Conservation (phyloP, 2,329 filamentous ascomycete genomes). For the Talaromyces verruculosus region DNA sequence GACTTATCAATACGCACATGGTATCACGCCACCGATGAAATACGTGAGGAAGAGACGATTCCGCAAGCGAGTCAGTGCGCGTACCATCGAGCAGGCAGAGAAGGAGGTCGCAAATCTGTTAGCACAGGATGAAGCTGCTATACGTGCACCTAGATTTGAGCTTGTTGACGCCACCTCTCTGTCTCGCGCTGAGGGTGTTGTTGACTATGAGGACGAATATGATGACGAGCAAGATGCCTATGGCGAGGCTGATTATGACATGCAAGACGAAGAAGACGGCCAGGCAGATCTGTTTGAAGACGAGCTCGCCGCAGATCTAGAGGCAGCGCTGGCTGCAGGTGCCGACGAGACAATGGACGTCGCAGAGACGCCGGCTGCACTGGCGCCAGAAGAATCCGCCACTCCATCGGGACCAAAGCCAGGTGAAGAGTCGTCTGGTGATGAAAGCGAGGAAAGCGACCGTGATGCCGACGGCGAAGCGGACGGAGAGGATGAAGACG, state of each 20-base stretch:
- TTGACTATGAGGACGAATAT: slow-evolving; percentile 49
- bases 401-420: slow-evolving; percentile 37
- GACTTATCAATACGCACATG: slow-evolving; percentile 76
- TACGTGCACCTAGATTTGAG: slow-evolving; percentile 61
- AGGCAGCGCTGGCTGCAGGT: slow-evolving; percentile 43
- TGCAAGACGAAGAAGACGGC: slow-evolving; percentile 32
- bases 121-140: slow-evolving; percentile 63
- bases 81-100: slow-evolving; percentile 83
- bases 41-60: slow-evolving; percentile 80
- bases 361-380: slow-evolving; percentile 25
- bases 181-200: slow-evolving; percentile 44
- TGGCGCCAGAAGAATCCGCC: slow-evolving; percentile 30
- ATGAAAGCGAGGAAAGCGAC: slow-evolving; percentile 43
- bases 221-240: slow-evolving; percentile 53
- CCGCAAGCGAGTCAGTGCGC: slow-evolving; percentile 75
- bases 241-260: slow-evolving; percentile 49
- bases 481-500: slow-evolving; percentile 35
- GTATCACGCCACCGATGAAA: slow-evolving; percentile 83
- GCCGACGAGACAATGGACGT: slow-evolving; percentile 35
- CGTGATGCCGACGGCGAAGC: slow-evolving; percentile 26
- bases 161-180: slow-evolving; percentile 58
- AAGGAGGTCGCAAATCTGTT: slow-evolving; percentile 73
- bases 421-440: slow-evolving; percentile 40
- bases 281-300: slow-evolving; percentile 42
- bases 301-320: slow-evolving; percentile 46